Percentiles rank a stretch among this genome's conserved stretches.
phyloP scores from a whole-genome alignment of 2,329 filamentous ascomycete genomes.

The Paraphaeosphaeria sporulosa region DNA sequence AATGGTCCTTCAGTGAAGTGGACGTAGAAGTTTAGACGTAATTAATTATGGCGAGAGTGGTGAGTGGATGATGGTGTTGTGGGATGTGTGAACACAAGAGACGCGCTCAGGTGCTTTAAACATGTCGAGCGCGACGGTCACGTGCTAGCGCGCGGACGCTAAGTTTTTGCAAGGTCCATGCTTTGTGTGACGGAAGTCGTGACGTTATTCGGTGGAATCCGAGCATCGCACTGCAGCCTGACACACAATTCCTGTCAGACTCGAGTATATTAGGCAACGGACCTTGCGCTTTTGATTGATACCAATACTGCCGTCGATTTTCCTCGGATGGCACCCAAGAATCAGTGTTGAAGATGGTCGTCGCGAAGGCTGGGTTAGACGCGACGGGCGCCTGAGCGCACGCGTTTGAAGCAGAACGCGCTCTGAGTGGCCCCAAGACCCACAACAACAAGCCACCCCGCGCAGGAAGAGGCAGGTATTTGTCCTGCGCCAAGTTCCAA shows the following conservation, averaged over 20 bases:
- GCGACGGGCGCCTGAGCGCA: conserved; percentile 20
- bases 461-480: conserved; percentile 25
- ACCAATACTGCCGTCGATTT: conserved; percentile 23
- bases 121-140: conserved; percentile 18
- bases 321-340: conserved; percentile 6
- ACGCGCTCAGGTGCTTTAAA: conserved; percentile 30
- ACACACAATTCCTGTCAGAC: not conserved
- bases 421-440: not conserved
- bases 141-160: not conserved
- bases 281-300: conserved; percentile 20
- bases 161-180: not conserved
- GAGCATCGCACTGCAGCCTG: conserved; percentile 11
- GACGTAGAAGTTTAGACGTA: conserved; percentile 27
- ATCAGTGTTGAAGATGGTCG: conserved; percentile 15
- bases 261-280: not conserved
- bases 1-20: conserved; percentile 20
- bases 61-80: conserved; percentile 35
- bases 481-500: conserved; percentile 32
- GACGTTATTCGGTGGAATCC: conserved; percentile 33
- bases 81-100: conserved; percentile 25
- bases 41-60: conserved; percentile 20
- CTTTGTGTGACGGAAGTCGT: not conserved
- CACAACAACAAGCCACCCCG: conserved; percentile 5
- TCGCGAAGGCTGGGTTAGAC: conserved; percentile 27
- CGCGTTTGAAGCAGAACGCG: conserved; percentile 37